Conservation (phyloP, 805 yeast species). For the Candida khao-thaluensis region DNA sequence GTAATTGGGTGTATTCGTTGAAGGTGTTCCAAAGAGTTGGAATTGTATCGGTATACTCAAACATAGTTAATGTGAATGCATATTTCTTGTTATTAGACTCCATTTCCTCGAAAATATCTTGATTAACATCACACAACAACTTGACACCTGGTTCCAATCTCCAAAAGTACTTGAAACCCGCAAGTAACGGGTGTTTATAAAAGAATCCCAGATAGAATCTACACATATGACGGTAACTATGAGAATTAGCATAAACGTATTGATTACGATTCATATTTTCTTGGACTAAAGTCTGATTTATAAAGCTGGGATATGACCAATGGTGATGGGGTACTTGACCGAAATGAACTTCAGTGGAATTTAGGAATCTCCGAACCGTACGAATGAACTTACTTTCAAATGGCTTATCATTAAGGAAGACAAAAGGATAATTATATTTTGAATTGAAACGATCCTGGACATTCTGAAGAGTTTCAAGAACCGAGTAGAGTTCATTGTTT, state of each 20-base stretch:
- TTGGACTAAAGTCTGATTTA: slow-evolving; percentile 40
- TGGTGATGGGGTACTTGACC: slow-evolving; percentile 61
- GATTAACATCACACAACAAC: slow-evolving; percentile 58
- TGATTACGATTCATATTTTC: slow-evolving; percentile 4
- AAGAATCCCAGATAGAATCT: slow-evolving; percentile 55
- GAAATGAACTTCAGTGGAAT: slow-evolving; percentile 56
- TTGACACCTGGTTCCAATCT: slow-evolving; percentile 71
- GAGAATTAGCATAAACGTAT: slow-evolving; percentile 55
- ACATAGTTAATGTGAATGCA: slow-evolving; percentile 66
- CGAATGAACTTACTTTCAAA: slow-evolving; percentile 57
- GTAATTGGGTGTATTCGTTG: slow-evolving; percentile 30
- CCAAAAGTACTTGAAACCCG: slow-evolving; percentile 70
- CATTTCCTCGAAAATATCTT: slow-evolving; percentile 64
- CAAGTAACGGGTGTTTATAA: slow-evolving; percentile 56
- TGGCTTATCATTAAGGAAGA: slow-evolving; percentile 68
- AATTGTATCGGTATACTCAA: slow-evolving; percentile 63
- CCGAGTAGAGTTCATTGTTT: slow-evolving; percentile 57
- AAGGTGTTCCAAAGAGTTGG: slow-evolving; percentile 62
- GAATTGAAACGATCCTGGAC: slow-evolving; percentile 67
- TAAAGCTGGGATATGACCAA: slow-evolving; percentile 71
- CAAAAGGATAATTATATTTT: slow-evolving; percentile 71
- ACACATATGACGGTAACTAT: slow-evolving; percentile 71
- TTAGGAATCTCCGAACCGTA: slow-evolving; percentile 49
- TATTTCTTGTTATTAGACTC: slow-evolving; percentile 53
- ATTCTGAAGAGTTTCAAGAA: slow-evolving; percentile 58